Evolutionary conservation across 257 asterid genomes (phyloP).

Genomic region (Echites panduratus): DNA sequence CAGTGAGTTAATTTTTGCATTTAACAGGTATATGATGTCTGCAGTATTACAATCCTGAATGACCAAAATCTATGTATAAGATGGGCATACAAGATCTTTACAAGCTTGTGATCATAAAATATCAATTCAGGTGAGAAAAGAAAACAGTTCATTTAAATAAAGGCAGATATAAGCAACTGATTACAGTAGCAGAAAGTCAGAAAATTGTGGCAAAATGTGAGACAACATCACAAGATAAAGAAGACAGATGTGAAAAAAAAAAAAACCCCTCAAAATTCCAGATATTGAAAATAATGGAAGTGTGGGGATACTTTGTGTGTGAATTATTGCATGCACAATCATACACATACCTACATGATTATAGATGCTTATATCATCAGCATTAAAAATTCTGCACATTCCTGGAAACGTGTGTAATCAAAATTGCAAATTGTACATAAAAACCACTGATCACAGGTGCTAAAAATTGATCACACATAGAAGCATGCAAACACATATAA

Average conservation of each 20-base stretch:
- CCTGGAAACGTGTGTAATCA: not conserved
- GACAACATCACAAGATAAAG: not conserved
- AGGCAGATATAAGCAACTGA: not conserved
- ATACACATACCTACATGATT: not conserved
- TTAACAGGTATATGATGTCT: not conserved
- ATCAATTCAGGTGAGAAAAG: not conserved
- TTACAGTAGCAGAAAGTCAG: not conserved
- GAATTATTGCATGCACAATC: conserved; percentile 12
- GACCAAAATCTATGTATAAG: not conserved
- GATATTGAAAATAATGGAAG: not conserved
- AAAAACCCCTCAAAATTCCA: not conserved
- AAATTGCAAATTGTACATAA: not conserved
- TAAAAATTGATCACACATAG: not conserved
- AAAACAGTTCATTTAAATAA: not conserved
- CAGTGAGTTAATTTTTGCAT: not conserved
- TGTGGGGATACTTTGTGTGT: not conserved
- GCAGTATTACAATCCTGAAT: not conserved
- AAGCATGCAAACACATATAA: not conserved
- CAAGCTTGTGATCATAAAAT: not conserved
- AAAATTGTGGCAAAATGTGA: not conserved
- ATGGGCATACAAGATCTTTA: not conserved
- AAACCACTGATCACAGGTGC: not conserved
- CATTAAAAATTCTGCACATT: not conserved
- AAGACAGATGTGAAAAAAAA: not conserved
- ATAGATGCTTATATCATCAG: not conserved